phyloP scores from a whole-genome alignment of 768 basidiomycete species.

The Nidularia sp. region DNA sequence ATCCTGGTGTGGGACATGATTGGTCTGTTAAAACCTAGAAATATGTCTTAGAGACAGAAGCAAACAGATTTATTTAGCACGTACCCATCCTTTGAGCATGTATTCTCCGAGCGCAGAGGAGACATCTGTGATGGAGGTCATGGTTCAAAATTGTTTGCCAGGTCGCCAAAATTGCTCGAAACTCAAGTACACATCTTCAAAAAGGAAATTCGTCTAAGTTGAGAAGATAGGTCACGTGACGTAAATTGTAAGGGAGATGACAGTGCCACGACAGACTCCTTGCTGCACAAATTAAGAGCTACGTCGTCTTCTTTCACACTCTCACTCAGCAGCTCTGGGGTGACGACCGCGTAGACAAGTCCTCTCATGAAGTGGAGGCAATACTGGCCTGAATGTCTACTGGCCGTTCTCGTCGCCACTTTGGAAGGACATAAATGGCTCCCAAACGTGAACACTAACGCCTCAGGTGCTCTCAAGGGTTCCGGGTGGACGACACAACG shows the following conservation, averaged over 20 bases:
- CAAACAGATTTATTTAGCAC: neutral
- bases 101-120: conserved; percentile 64
- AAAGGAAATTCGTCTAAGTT: too few species aligned
- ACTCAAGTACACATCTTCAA: too few species aligned
- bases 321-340: too few species aligned
- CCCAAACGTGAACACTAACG: conserved; percentile 21
- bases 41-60: neutral
- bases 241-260: too few species aligned
- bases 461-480: conserved; percentile 24
- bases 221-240: too few species aligned
- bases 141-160: too few species aligned
- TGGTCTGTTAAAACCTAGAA: conserved; percentile 60
- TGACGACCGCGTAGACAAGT: too few species aligned
- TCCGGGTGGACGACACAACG: conserved; percentile 53
- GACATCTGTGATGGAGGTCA: conserved; percentile 52
- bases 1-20: conserved; percentile 51
- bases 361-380: conserved; percentile 45
- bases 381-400: conserved; percentile 48
- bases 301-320: too few species aligned
- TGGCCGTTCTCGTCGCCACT: conserved; percentile 31
- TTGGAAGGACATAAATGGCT: conserved; percentile 27
- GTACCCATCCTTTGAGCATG: conserved; percentile 77
- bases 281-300: too few species aligned
- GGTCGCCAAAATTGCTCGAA: too few species aligned
- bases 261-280: too few species aligned